Base-by-base conservation (phyloP, 2,329 filamentous ascomycete species). In the Cytospora piceicola region DNA sequence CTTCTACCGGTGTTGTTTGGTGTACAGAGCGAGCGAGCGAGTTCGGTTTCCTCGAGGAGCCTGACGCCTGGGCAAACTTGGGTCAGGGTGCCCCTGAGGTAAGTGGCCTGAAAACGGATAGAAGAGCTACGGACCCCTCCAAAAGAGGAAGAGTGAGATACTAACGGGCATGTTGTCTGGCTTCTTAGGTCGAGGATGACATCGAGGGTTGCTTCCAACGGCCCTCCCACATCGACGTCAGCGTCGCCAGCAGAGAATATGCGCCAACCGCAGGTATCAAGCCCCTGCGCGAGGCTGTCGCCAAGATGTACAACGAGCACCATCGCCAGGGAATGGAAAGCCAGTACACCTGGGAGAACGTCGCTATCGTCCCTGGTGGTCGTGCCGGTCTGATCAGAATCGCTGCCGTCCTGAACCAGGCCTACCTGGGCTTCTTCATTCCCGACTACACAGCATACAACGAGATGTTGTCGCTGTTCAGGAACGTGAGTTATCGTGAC, bases 301-400 rank as follows among this genome's bases (percentile, higher is more conserved):
- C 94, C 65, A 88, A 89, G 67, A 85, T 98, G 68, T 98, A 98
- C 85, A 98, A 98, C 74, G 90, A 90, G 77, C 91, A 94, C 77
- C 94, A 97, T 74, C 89, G 94, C 70, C 81, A 94, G 80, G 93
- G 91, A 74, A 96, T 95, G 81, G 84, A 88, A 14, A 94, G 90
- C 78, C 85, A 96, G 79, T 98, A 98, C 77, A 96, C 92, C 7
- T 97, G 92, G 91, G 94, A 98, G 82, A 98, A 98, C 77, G 94
- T 97, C 22, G 94, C 92, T 76, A 96, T 98, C 76, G 94, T 98
- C 4, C 94, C 94, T 55, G 94, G 94, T 77, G 94, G 94, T 49
- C 88, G 94, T 72, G 94, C 94, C 39, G 94, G 94, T 58, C 82
- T 98, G 79, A 97, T 97, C 76, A 88, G 94, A 72, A 97, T 98